Base-by-base conservation (phyloP, 345 rosid genomes). In the Reutealis trisperma region DNA sequence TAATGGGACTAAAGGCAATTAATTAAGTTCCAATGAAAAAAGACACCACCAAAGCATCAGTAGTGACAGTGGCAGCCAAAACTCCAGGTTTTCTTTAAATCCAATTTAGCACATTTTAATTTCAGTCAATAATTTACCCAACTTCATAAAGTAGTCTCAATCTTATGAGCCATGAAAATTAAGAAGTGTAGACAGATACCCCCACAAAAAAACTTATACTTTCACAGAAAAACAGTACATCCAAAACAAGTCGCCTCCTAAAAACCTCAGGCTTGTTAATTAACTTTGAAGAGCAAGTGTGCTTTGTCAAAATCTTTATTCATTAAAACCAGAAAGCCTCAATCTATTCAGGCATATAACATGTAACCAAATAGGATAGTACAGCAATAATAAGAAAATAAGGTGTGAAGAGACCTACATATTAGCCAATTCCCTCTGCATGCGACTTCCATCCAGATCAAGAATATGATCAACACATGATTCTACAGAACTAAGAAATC, bases 351-450 rank as follows among this genome's bases (percentile, higher is more conserved):
- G 8, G 21, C 61, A 65, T 32, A 18, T 19, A 27, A 68, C 22
- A 76, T 16, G 37, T 2, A 57, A 55, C 21, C 3, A 8, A 27
- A 30, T 71, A 66, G 15, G 21, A 59, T 34, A 65, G 51, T 37
- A 51, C 22, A 45, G 13, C 11, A 12, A 47, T 47, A 71, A 73
- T n/a, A 77, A 49, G 57, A 71, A 75, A 70, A 81, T 21, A 54
- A 60, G 10, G 60, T 6, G 63, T 6, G 63, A 70, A 67, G 73
- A 60, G 70, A 76, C 92, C 72, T 87, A 90, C 98, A 94, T 87
- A 76, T 84, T 86, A 66, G 92, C 97, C 63, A 93, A 86, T 81
- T 86, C 94, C 82, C 75, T 84, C 84, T 90, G 93, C 74, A 91
- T 83, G 63, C 81, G 85, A 70, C 86, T 93, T 69, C 94, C 94